Base-by-base conservation (phyloP, 441 rosid genomes). In the Populus hybrid region DNA sequence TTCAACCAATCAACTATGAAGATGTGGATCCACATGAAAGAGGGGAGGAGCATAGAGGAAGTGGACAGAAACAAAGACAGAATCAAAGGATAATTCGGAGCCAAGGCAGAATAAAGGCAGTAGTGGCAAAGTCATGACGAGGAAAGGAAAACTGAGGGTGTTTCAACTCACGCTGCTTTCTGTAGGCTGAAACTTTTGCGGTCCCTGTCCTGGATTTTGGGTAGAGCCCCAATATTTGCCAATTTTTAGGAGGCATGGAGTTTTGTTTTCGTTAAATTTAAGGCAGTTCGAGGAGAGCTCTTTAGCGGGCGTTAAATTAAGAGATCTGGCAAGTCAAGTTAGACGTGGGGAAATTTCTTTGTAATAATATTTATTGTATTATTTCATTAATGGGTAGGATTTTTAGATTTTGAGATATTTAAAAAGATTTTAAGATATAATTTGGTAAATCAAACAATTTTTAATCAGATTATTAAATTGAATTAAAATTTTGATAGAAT, bases 1-100 rank as follows among this genome's bases (percentile, higher is more conserved):
- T 93, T 78, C 88, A 92, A 81, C 99, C 98, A 5, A 84, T 95
- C 50, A 88, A 83, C 79, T 89, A 81, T 64, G 87, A 88, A 88
- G 92, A 89, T 75, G 85, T 88, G 80, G 87, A 89, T 83, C 85
- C 88, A 18, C 86, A 87, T 66, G 89, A 85, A 50, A 87, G 84
- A 69, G 76, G 26, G 2, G 85, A 82, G 76, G 86, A 85, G 10
- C 83, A 80, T 53, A 81, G 79, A 63, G 64, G 73, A 61, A 74
- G 77, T 35, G 76, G 83, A 72, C 83, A 80, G 68, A 86, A 83
- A 65, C 82, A 77, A 34, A 71, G 75, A 67, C 72, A 14, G 57
- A 53, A 83, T 70, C 30, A 82, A 32, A 75, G 53, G 76, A 9
- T 5, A 68, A 76, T 65, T 16, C 40, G 57, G 66, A 78, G 72